Base-by-base conservation (phyloP, 768 basidiomycete species). In the Rhodotorula kratochvilovae region DNA sequence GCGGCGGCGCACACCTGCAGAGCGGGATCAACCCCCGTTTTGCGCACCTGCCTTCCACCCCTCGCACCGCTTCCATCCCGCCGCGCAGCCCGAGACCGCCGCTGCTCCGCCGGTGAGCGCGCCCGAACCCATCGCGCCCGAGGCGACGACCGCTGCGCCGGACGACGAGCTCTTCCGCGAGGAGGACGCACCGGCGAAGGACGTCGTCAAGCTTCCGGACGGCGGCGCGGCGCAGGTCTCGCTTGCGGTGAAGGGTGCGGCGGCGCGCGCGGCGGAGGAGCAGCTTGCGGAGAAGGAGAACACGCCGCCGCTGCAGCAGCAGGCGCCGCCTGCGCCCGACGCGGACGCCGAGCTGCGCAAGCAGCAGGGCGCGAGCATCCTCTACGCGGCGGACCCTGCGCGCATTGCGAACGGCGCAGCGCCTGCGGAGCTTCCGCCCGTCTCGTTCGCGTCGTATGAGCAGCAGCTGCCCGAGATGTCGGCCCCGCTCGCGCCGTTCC, bases 1-100 rank as follows among this genome's bases (percentile, higher is more conserved):
- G 27, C 2, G n/a, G 13, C 3, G 50, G 33, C 16, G 70, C 64
- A 16, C 21, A 27, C 31, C 61, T 68, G 25, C 69, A 66, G 7
- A 68, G 73, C 8, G 39, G 68, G 1, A 65, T 74, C 66, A 74
- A 74, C 66, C 73, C 73, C 23, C 66, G 66, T 46, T 74, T 53
- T 63, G 73, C 73, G 0, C 62, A 70, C 46, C 63, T 70, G 1
- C 73, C 73, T 74, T 74, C 73, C 73, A 74, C 55, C 73, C 73
- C 0, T 59, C 56, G 12, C 69, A 74, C 54, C 73, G 73, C 33
- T 74, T 68, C 69, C 73, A 69, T 15, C 31, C 58, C 11, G 36
- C 67, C 23, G 43, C 56, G 23, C 53, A 50, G 48, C 48, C 48
- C 48, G 25, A 50, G 25, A 11, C 71, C 16, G 11, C 57, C 17